Conservation (phyloP, 2,329 filamentous ascomycete species). For the Penicillium sp. region DNA sequence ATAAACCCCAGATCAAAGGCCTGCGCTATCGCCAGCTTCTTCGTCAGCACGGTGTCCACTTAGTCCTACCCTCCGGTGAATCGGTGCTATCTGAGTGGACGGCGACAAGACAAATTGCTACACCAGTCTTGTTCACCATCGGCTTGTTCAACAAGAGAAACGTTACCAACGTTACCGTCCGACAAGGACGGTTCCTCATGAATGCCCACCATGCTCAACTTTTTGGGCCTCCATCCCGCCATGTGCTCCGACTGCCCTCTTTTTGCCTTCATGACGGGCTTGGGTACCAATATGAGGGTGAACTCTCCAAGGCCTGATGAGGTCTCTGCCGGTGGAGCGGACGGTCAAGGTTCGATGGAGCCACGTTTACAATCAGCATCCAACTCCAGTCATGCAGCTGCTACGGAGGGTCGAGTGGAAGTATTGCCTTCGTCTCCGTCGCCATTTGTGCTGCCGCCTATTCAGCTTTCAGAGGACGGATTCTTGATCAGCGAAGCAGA, state of each 20-base stretch:
- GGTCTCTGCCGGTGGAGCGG: neutral
- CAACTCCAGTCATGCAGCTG: neutral
- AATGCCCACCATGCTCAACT: neutral
- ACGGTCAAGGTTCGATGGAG: neutral
- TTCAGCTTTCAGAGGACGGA: neutral
- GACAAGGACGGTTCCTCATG: neutral
- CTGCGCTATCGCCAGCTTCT: neutral
- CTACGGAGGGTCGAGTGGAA: neutral
- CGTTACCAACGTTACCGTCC: constrained; percentile 7
- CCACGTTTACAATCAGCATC: neutral
- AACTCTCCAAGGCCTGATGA: neutral
- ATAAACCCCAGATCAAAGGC: neutral
- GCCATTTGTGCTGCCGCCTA: constrained; percentile 4
- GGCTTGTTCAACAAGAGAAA: constrained; percentile 5
- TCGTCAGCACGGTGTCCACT: neutral
- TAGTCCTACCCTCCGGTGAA: neutral
- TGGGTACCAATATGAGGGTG: constrained; percentile 1
- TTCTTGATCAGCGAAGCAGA: neutral
- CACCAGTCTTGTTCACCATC: constrained; percentile 3
- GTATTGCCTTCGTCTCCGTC: constrained; percentile 6
- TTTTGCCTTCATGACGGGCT: neutral
- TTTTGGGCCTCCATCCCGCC: constrained; percentile 1
- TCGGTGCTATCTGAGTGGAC: neutral
- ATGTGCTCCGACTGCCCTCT: constrained; percentile 2
- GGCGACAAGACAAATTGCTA: neutral